Conservation (phyloP, 2,329 filamentous ascomycete species). For the Lasiodiplodia gonubiensis region DNA sequence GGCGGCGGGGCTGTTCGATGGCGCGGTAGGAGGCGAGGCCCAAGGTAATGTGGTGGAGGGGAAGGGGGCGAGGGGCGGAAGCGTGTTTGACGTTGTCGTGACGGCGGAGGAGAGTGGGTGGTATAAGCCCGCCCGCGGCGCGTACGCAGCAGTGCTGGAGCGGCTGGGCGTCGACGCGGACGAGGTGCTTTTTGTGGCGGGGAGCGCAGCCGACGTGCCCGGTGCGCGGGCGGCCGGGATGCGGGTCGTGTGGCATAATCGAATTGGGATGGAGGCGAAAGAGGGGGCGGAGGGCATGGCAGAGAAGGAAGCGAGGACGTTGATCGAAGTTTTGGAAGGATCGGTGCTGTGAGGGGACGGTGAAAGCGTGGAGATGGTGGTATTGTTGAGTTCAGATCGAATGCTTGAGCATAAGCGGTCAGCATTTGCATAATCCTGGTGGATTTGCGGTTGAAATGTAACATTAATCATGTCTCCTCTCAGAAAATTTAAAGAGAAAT, state of each 20-base stretch:
- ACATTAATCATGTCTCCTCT: background rate
- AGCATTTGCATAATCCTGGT: too few relatives aligned
- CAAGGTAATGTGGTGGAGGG: constrained; percentile 36
- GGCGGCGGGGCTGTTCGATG: constrained; percentile 28
- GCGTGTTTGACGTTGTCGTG: constrained; percentile 42
- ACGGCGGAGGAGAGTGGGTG: constrained; percentile 50
- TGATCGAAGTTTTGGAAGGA: constrained; percentile 20
- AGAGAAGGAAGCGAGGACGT: constrained; percentile 23
- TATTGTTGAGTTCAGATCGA: background rate
- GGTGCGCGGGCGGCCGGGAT: constrained; percentile 48
- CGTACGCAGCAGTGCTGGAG: constrained; percentile 43
- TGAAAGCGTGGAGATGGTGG: too few relatives aligned
- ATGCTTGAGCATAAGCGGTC: background rate
- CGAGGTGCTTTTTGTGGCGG: constrained; percentile 31
- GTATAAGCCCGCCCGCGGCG: constrained; percentile 46
- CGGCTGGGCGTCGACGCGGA: constrained; percentile 30
- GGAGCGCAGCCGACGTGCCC: constrained; percentile 50
- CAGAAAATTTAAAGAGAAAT: background rate
- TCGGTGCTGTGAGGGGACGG: background rate
- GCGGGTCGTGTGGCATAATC: constrained; percentile 37
- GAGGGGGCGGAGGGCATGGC: constrained; percentile 16
- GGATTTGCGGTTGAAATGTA: background rate
- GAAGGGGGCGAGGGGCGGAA: constrained; percentile 3
- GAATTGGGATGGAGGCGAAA: constrained; percentile 27
- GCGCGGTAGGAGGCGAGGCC: constrained; percentile 24